Evolutionary conservation across 2,329 filamentous ascomycete species (phyloP), one percentile per base, ranked within the genome.

Genomic region (Fusarium pilosicola): DNA sequence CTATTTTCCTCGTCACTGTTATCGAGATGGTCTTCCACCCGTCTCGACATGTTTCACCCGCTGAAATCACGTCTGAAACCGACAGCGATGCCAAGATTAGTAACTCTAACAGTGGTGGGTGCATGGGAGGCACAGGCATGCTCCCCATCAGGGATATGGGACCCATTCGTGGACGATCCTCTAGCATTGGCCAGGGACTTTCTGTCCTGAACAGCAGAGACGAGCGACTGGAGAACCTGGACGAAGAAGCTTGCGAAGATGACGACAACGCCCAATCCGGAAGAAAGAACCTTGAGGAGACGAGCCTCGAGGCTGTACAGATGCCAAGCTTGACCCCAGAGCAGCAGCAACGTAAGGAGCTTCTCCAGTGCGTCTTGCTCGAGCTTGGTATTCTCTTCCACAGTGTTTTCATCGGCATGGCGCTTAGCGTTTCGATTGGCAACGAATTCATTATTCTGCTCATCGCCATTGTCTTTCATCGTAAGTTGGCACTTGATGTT

Each of bases 351-450:
- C 90, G 91, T 77, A 89, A 91, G 64, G 88, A 92, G 75, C 88
- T 94, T 74, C 85, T 95, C 17, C 93, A 95, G 81, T 95, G 93
- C 74, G 86, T 95, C 65, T 86, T 95, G 62, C 88, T 95, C 22
- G 93, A 96, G 83, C 91, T 93, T 34, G 93, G 93, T 34, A 95
- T 95, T 74, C 76, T 83, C 49, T 83, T 83, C 62, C 81, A 83
- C 76, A 93, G 90, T 78, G 86, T 95, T 69, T 96, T 96, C 79
- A 95, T 96, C 74, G 93, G 93, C 69, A 95, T 95, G 92, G 92
- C 93, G 7, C 86, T 96, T 46, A 94, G 92, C 38, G 93, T 96
- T 13, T 91, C 93, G 7, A 92, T 92, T 2, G 93, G 93, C 2
- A 90, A 91, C 14, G 89, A 92, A 9, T 96, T 96, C 77, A 86